phyloP scores from a whole-genome alignment of 352 stramenopile genomes.

The Pythium scleroteichum region DNA sequence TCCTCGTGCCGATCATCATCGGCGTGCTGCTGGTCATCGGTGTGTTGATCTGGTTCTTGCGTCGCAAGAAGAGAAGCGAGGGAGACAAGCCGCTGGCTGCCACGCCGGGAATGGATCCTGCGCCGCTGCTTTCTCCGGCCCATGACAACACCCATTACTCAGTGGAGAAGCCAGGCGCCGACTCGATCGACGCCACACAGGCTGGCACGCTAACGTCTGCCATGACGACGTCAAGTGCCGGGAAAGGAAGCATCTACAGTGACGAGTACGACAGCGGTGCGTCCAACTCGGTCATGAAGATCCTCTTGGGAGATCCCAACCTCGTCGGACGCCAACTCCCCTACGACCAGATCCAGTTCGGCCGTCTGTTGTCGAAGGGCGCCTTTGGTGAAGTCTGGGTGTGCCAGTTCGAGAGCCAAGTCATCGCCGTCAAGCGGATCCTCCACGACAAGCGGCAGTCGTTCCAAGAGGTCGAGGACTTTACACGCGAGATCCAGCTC shows the following conservation, averaged over 20 bases:
- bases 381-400: constrained; percentile 2
- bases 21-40: neutral
- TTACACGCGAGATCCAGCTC: constrained; percentile 25
- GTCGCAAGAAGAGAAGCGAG: neutral
- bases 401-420: constrained; percentile 2
- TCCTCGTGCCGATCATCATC: neutral
- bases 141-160: neutral
- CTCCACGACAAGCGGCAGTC: constrained; percentile 4
- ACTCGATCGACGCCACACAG: constrained; percentile 2
- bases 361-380: neutral
- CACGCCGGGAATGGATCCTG: neutral
- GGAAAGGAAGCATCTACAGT: too few species aligned
- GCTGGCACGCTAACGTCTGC: neutral
- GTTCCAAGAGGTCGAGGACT: constrained; percentile 16
- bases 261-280: neutral
- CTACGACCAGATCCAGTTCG: neutral
- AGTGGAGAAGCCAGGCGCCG: too few species aligned
- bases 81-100: too few species aligned
- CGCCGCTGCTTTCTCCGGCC: neutral
- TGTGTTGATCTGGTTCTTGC: constrained; percentile 6
- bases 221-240: too few species aligned
- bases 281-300: neutral
- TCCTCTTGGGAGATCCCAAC: neutral
- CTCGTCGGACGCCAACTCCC: neutral
- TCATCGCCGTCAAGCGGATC: constrained; percentile 31